A percentile compares a stretch with the other conserved stretches of the same genome.
phyloP scores from a whole-genome alignment of 768 basidiomycete species.

The Rhodosporidiobolus odoratus region DNA sequence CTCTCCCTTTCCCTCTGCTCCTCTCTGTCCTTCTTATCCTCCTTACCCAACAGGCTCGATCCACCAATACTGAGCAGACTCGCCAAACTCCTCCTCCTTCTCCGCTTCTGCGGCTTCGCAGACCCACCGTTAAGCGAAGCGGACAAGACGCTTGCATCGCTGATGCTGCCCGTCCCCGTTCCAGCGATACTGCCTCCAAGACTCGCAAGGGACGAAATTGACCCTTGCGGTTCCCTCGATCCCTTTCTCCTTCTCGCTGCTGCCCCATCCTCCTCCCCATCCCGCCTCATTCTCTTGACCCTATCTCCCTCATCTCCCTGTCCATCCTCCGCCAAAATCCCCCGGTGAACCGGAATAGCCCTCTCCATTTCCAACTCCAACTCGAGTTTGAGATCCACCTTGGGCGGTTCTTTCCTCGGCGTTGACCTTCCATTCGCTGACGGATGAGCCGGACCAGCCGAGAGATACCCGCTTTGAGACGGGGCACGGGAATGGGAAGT shows the following conservation, averaged over 20 bases:
- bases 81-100: conserved; percentile 21
- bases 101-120: conserved; percentile 6
- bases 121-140: neutral
- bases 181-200: neutral
- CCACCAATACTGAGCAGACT: conserved; percentile 22
- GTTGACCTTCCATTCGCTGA: neutral
- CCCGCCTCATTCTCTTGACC: neutral
- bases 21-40: neutral
- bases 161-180: neutral
- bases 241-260: conserved; percentile 4
- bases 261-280: neutral
- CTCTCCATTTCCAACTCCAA: conserved; percentile 21
- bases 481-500: neutral
- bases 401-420: conserved; percentile 28
- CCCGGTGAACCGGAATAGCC: conserved; percentile 4
- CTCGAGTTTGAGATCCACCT: conserved; percentile 20
- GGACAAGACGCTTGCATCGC: conserved; percentile 5
- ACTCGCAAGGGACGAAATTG: conserved; percentile 7
- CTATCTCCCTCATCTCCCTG: neutral
- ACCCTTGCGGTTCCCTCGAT: neutral
- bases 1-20: neutral
- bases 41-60: neutral
- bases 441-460: neutral
- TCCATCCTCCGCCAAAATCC: neutral
- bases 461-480: neutral